Base-by-base conservation (phyloP, 495 filamentous ascomycete genomes). In the Aspergillus hancockii region DNA sequence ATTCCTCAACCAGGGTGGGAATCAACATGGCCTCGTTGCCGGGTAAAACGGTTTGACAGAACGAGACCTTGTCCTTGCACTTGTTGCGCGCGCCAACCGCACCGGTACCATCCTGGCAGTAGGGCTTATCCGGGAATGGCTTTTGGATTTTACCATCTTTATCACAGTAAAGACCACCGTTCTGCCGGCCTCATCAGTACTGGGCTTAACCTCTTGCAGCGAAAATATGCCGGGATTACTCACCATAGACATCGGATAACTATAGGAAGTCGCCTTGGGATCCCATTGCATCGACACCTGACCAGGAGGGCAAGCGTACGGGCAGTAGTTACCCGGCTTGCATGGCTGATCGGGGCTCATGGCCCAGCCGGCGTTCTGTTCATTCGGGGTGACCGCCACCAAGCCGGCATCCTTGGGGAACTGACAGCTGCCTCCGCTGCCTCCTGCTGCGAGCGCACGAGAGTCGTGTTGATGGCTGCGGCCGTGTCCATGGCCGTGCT, bases 1-100 rank as follows among this genome's bases (percentile, higher is more conserved):
- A 60, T 19, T 70, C 66, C 31, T 76, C 60, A 34, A 93, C 85
- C 63, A 85, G 67, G 30, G 88, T 92, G 13, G 90, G 89, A 67
- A 93, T 94, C 61, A 92, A 75, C 90, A 94, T 94, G 54, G 88
- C 87, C 74, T 94, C 90, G 67, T 91, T 90, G n/a, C 90, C 90
- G 13, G 90, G 90, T 53, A 92, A 71, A 38, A 92, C 89, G 3
- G 90, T 94, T 67, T 94, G 90, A 67, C 90, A 94, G 70, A 92
- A 89, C 4, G 90, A 81, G 16, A 92, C 85, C 18, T 78, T 57
- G 50, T 79, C 74, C 23, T 81, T 77, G 50, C 79, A 80, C 64
- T 85, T 87, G 71, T 91, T 93, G 50, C 83, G 77, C 34, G 79
- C 84, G 45, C 74, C 71, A 30, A 93, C 80, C 4, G 83, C 60